phyloP scores from a whole-genome alignment of 129 eudicot species.

The Artemisia annua region DNA sequence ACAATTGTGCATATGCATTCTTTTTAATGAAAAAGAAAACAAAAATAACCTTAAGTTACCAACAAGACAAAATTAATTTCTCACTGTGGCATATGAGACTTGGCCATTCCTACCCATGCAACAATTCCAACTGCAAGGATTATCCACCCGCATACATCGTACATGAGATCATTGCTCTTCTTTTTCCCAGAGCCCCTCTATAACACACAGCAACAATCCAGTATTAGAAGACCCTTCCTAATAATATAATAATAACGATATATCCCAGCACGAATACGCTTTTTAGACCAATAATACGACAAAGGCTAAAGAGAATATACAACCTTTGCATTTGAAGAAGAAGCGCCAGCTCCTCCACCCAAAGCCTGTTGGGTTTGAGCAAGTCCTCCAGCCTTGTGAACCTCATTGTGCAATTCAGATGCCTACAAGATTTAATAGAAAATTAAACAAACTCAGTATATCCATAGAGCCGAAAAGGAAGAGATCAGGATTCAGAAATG shows the following conservation, averaged over 20 bases:
- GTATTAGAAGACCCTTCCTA: slow-evolving; percentile 9
- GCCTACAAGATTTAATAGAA: slow-evolving; percentile 36
- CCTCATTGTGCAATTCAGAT: slow-evolving; percentile 51
- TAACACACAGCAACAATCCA: slow-evolving; percentile 8
- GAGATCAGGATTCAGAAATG: neutral
- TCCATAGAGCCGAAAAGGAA: neutral
- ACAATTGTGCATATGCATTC: slow-evolving; percentile 2
- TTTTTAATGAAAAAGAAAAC: neutral
- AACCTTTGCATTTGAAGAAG: slow-evolving; percentile 45
- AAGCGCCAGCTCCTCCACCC: slow-evolving; percentile 38
- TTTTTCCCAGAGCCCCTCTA: slow-evolving; percentile 40
- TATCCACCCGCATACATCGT: slow-evolving; percentile 60
- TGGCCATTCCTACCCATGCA: slow-evolving; percentile 52
- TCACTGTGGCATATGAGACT: slow-evolving; percentile 47
- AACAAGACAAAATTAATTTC: neutral
- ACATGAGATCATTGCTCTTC: slow-evolving; percentile 50
- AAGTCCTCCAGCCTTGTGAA: slow-evolving; percentile 46
- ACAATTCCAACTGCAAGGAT: slow-evolving; percentile 52
- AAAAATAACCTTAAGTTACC: neutral
- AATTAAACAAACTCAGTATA: neutral
- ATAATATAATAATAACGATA: neutral
- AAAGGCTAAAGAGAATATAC: neutral
- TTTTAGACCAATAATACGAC: slow-evolving; percentile 6
- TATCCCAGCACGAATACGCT: neutral
- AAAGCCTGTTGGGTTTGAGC: slow-evolving; percentile 45